These are phyloP conservation scores for Lodderomyces oxycetoniae DNA, from an alignment of 1,139 yeast species.

Conservation along the genomic window DNA sequence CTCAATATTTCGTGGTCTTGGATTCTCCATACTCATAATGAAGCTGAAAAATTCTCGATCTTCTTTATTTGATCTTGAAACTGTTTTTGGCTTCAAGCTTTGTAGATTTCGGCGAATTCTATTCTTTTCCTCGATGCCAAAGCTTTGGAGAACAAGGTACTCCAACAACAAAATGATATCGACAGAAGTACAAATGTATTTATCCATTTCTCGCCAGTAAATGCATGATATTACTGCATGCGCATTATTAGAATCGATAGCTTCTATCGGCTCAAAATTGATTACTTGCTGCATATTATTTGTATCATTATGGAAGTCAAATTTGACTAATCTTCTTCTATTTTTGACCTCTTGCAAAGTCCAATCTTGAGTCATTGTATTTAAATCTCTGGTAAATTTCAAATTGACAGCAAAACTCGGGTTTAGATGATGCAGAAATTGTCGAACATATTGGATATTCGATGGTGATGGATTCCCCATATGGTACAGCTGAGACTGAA, in stretches of 20 bases:
- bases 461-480: slow-evolving; percentile 6
- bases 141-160: slow-evolving; percentile 51
- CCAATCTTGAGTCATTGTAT: slow-evolving; percentile 33
- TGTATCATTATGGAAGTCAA: slow-evolving; percentile 21
- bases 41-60: slow-evolving; percentile 48
- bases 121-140: slow-evolving; percentile 66
- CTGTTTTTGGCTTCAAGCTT: slow-evolving; percentile 58
- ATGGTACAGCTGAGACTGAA: slow-evolving; percentile 7
- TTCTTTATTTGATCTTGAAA: slow-evolving; percentile 46
- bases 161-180: slow-evolving; percentile 60
- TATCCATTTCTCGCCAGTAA: slow-evolving; percentile 50
- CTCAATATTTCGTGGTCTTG: slow-evolving; percentile 68
- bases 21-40: slow-evolving; percentile 61
- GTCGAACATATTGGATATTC: slow-evolving; percentile 11
- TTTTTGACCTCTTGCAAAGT: slow-evolving; percentile 23
- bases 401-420: slow-evolving; percentile 11
- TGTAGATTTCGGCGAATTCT: slow-evolving; percentile 66
- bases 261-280: slow-evolving; percentile 22
- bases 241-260: slow-evolving; percentile 18
- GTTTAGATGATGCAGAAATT: slow-evolving; percentile 10
- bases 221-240: slow-evolving; percentile 53
- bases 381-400: slow-evolving; percentile 11
- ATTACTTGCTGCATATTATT: slow-evolving; percentile 21
- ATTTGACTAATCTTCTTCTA: slow-evolving; percentile 35
- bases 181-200: slow-evolving; percentile 59